phyloP scores from a whole-genome alignment of 108 stramenopile species.

The Asterionellopsis glacialis region DNA sequence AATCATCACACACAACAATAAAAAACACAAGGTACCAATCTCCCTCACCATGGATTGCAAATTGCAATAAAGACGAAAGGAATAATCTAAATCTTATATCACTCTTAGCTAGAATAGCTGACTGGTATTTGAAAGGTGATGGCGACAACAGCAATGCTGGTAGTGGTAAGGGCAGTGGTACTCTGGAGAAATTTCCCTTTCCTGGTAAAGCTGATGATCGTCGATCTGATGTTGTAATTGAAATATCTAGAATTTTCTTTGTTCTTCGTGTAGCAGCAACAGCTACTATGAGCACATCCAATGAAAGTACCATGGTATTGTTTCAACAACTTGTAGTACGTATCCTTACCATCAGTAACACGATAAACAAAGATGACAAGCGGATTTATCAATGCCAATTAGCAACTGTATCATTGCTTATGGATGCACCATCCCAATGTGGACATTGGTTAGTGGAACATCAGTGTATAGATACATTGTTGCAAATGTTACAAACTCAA shows the following conservation, averaged over 20 bases:
- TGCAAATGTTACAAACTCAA: constrained; percentile 44
- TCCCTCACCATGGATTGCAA: too few species aligned
- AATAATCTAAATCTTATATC: constrained; percentile 11
- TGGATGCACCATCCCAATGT: constrained; percentile 47
- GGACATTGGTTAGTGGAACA: constrained; percentile 26
- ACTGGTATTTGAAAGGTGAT: too few species aligned
- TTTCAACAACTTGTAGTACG: constrained; percentile 22
- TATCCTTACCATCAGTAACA: constrained; percentile 16
- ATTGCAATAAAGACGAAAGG: background rate
- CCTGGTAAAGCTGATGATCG: constrained; percentile 43
- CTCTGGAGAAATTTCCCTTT: constrained; percentile 39
- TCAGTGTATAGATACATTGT: constrained; percentile 26
- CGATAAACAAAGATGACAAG: constrained; percentile 15
- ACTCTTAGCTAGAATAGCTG: too few species aligned
- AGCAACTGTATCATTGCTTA: constrained; percentile 51
- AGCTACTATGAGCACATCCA: constrained; percentile 1
- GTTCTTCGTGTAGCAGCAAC: constrained; percentile 37
- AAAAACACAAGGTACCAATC: too few species aligned
- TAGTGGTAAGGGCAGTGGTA: too few species aligned
- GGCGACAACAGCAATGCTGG: too few species aligned
- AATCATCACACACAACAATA: too few species aligned
- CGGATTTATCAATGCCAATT: constrained; percentile 48
- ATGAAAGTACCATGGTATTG: constrained; percentile 9
- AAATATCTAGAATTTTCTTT: constrained; percentile 59
- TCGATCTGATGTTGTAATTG: constrained; percentile 49